A percentile compares a stretch with the other conserved stretches of the same genome.
Evolutionary conservation across 306 rosid genomes (phyloP).

Genomic region (Dryas octopetala): DNA sequence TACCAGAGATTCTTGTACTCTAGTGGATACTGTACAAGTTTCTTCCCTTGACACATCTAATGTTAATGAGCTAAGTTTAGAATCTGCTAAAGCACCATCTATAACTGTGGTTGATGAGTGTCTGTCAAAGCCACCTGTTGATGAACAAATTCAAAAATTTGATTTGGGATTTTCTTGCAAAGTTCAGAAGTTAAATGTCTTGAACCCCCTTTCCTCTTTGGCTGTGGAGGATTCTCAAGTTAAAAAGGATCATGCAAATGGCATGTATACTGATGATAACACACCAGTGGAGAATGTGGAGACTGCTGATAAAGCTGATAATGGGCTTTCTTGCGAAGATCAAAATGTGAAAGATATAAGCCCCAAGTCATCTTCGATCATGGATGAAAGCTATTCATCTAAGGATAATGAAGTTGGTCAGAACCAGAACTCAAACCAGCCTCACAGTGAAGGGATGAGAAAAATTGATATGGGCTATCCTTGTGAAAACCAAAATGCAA

Average conservation of each 20-base stretch:
- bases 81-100: slow-evolving; percentile 25
- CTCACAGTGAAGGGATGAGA: slow-evolving; percentile 18
- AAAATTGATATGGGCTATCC: slow-evolving; percentile 16
- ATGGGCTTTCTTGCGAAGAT: slow-evolving; percentile 22
- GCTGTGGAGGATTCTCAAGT: slow-evolving; percentile 20
- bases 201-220: slow-evolving; percentile 5
- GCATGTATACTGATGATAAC: neutral
- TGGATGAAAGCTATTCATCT: slow-evolving; percentile 19
- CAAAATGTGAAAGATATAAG: slow-evolving; percentile 7
- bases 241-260: slow-evolving; percentile 8
- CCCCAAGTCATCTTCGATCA: slow-evolving; percentile 6
- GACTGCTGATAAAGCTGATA: neutral
- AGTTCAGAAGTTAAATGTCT: slow-evolving; percentile 2
- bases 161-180: slow-evolving; percentile 16
- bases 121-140: slow-evolving; percentile 20
- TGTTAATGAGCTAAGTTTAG: slow-evolving; percentile 19
- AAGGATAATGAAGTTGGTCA: slow-evolving; percentile 16
- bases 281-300: slow-evolving; percentile 8
- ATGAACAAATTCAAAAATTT: slow-evolving; percentile 4
- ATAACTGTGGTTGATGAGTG: neutral
- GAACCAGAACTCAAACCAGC: slow-evolving; percentile 19
- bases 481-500: slow-evolving; percentile 21
- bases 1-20: slow-evolving; percentile 25
- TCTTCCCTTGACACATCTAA: slow-evolving; percentile 30
- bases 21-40: slow-evolving; percentile 22